Base-by-base conservation (phyloP, 2,329 filamentous ascomycete species). In the Rachicladosporium sp. region DNA sequence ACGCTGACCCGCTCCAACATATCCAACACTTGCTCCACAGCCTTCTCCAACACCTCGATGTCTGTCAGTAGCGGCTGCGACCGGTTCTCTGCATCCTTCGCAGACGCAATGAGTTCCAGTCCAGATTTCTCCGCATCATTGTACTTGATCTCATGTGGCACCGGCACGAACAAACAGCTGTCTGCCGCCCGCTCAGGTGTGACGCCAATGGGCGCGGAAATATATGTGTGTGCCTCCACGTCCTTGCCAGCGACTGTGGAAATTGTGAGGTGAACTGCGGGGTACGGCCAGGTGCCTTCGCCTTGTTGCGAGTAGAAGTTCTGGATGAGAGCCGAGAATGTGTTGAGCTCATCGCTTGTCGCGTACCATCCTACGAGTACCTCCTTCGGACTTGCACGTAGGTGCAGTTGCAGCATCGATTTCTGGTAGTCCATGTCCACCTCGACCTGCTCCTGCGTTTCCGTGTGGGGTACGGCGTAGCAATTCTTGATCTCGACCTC, bases 391-490 rank as follows among this genome's bases (percentile, higher is more conserved):
- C 87, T 83, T 42, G 88, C 89, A 68, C 89, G 89, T 52, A 96
- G 78, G 62, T 94, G 89, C 54, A 98, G 72, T 44, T 84, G 82
- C 43, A 96, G 80, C 91, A 98, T 98, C 65, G 89, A 88, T 76
- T 96, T 96, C 70, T 98, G 91, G 68, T 96, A 98, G 67, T 98
- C 91, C 74, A 98, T 93, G 62, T 98, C 91, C 49, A 98, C 91
- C 67, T 98, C 91, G 56, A 98, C 91, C 67, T 98, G 91, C 66
- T 98, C 91, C 62, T 88, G 83, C 53, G 89, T 94, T 69, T 98
- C 91, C 52, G 89, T 96, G 71, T 98, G 91, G 51, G 89, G 88
- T 58, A 98, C 93, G 52, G 91, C 91, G 63, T 98, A 98, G 69
- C 86, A 89, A 59, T 86, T 93, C 60, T 86, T 80, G 57, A 98